phyloP scores from a whole-genome alignment of 73 alveolate species.

The Vitrella brassicaformis region DNA sequence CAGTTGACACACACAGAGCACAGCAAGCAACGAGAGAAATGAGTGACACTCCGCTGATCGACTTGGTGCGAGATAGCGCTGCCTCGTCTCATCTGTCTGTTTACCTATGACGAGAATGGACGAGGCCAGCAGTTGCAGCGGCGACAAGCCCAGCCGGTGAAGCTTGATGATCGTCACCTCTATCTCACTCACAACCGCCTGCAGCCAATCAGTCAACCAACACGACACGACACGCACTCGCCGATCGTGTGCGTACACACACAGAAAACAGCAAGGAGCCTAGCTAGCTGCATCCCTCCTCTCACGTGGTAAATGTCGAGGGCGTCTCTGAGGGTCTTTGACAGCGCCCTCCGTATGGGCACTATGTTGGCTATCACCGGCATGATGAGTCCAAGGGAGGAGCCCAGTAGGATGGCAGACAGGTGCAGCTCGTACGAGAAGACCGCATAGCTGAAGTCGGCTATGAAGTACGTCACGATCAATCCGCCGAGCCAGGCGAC shows the following conservation, averaged over 20 bases:
- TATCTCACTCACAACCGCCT: conserved; percentile 50
- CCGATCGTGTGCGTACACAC: background rate
- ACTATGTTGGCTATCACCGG: conserved; percentile 67
- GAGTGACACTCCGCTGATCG: too few relatives aligned
- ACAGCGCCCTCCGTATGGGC: conserved; percentile 76
- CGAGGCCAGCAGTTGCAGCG: conserved; percentile 52
- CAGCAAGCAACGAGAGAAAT: too few relatives aligned
- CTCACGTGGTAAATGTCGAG: conserved; percentile 75
- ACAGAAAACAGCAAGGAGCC: background rate
- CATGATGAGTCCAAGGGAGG: conserved; percentile 59
- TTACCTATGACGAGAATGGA: conserved; percentile 55
- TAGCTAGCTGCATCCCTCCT: too few relatives aligned
- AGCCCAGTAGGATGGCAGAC: conserved; percentile 46
- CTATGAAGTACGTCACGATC: conserved; percentile 19
- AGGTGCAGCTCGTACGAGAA: background rate
- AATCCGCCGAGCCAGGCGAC: conserved; percentile 41
- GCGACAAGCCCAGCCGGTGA: conserved; percentile 78
- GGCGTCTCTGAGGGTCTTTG: conserved; percentile 72
- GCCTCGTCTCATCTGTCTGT: too few relatives aligned
- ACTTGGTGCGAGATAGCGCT: too few relatives aligned
- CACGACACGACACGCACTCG: background rate
- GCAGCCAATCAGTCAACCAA: background rate
- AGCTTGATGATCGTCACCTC: conserved; percentile 64
- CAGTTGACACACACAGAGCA: too few relatives aligned
- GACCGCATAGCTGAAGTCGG: background rate